phyloP scores from a whole-genome alignment of 176 grass and related monocot species.

The Juncus effusus region DNA sequence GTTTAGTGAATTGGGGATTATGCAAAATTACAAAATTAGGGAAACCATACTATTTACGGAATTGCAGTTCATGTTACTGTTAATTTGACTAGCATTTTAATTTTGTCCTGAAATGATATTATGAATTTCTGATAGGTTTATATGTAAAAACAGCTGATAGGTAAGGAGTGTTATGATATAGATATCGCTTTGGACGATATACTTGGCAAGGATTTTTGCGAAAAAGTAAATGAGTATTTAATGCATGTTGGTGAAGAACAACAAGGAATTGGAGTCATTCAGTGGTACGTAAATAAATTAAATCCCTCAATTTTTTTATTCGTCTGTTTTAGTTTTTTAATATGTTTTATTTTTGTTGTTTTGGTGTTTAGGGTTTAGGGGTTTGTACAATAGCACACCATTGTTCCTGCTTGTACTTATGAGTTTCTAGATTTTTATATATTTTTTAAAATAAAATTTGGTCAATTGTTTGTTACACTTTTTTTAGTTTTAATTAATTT shows the following conservation, averaged over 20 bases:
- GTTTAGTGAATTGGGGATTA: too few relatives aligned
- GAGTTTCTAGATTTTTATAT: too few relatives aligned
- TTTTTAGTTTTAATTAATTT: too few relatives aligned
- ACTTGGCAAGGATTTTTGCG: slow-evolving; percentile 80
- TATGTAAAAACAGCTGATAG: slow-evolving; percentile 51
- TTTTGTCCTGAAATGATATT: slow-evolving; percentile 4
- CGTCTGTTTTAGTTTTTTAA: neutral
- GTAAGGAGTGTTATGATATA: slow-evolving; percentile 91
- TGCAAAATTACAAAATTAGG: too few relatives aligned
- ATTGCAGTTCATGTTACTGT: too few relatives aligned
- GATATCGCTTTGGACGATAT: slow-evolving; percentile 96
- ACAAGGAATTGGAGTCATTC: slow-evolving; percentile 87
- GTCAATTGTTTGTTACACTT: too few relatives aligned
- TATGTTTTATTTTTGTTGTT: neutral
- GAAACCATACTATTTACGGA: too few relatives aligned
- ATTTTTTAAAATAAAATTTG: too few relatives aligned
- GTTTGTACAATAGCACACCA: neutral
- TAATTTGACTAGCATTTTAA: neutral
- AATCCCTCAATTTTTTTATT: slow-evolving; percentile 15
- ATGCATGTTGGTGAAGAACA: slow-evolving; percentile 56
- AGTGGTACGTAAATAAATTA: slow-evolving; percentile 45
- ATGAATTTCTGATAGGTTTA: neutral
- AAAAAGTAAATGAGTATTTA: slow-evolving; percentile 82
- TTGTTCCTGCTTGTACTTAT: neutral
- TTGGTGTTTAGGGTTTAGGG: neutral